These are phyloP conservation scores for Talaromyces verruculosus DNA, from an alignment of 2,329 filamentous ascomycete genomes.

Conservation along the genomic window DNA sequence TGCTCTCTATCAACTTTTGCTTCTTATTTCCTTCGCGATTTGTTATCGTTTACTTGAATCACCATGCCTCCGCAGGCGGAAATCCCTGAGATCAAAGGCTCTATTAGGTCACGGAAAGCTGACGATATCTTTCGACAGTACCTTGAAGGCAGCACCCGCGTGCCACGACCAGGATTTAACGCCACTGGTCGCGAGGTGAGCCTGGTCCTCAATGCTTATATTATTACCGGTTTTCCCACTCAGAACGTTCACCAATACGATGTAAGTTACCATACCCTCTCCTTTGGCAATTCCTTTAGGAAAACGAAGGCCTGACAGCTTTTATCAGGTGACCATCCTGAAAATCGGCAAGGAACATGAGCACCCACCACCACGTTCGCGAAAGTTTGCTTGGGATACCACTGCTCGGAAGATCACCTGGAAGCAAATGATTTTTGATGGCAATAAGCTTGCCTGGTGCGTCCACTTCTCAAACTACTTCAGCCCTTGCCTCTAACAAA, in stretches of 20 bases:
- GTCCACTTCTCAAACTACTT: conserved; percentile 31
- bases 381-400: conserved; percentile 71
- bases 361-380: conserved; percentile 44
- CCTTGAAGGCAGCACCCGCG: conserved; percentile 33
- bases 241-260: conserved; percentile 79
- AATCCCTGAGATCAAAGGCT: background rate
- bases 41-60: background rate
- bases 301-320: conserved; percentile 19
- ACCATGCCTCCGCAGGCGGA: background rate
- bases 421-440: conserved; percentile 72
- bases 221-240: conserved; percentile 61
- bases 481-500: conserved; percentile 34
- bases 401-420: conserved; percentile 59
- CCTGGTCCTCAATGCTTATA: conserved; percentile 72
- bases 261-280: conserved; percentile 54
- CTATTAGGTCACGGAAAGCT: conserved; percentile 6
- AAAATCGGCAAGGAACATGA: conserved; percentile 13
- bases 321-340: conserved; percentile 60
- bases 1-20: background rate
- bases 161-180: conserved; percentile 58
- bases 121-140: conserved; percentile 31
- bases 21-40: background rate
- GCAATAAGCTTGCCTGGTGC: conserved; percentile 82
- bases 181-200: conserved; percentile 56
- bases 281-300: conserved; percentile 11